Conservation (phyloP, 139 green algal genomes). For the Astrephomene gubernaculifera region DNA sequence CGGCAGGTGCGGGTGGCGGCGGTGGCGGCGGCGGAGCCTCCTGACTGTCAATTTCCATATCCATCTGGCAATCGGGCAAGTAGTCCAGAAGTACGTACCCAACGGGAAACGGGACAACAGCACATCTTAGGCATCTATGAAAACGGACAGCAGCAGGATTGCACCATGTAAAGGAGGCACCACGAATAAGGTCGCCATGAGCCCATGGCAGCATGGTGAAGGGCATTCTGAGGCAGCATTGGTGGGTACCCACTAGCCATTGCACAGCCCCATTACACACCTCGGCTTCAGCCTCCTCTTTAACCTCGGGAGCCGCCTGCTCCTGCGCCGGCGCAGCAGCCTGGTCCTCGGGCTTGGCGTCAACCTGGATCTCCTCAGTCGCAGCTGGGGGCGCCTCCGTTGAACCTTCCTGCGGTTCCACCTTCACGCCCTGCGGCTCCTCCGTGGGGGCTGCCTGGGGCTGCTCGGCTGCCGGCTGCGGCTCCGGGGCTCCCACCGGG, state of each 20-base stretch:
- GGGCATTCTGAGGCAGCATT: neutral
- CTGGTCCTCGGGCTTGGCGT: neutral
- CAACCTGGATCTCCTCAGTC: neutral
- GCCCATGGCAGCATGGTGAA: too few relatives aligned
- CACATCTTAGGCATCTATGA: too few relatives aligned
- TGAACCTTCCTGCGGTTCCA: neutral
- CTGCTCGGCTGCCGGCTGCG: neutral
- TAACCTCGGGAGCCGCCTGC: neutral
- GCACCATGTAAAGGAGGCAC: too few relatives aligned
- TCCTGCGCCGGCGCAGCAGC: neutral
- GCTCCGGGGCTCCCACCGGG: too few relatives aligned
- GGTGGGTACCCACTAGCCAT: too few relatives aligned
- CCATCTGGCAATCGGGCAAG: neutral
- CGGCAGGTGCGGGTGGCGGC: neutral
- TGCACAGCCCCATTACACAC: too few relatives aligned
- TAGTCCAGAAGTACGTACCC: neutral
- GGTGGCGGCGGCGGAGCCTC: neutral
- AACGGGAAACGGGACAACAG: too few relatives aligned
- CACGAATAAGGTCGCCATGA: too few relatives aligned
- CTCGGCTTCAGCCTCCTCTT: neutral
- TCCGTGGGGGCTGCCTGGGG: neutral
- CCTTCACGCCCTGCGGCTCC: neutral
- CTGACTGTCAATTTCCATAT: conserved; percentile 16
- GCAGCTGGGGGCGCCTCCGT: too few relatives aligned
- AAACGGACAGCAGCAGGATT: too few relatives aligned